phyloP scores from a whole-genome alignment of 306 rosid species.

The Erythrophleum fordii region DNA sequence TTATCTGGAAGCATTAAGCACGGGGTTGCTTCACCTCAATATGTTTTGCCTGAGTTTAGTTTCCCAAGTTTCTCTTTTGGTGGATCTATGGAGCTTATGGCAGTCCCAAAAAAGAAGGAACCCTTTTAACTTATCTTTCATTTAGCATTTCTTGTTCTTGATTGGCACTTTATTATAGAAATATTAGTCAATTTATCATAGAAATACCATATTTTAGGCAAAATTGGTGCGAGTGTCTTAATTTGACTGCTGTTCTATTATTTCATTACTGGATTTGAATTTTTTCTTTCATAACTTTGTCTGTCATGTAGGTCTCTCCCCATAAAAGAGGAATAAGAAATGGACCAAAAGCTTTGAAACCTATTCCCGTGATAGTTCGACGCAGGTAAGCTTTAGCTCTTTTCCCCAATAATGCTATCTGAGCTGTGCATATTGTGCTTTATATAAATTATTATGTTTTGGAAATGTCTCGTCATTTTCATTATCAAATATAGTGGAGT shows the following conservation, averaged over 20 bases:
- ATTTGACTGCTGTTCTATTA: background rate
- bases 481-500: background rate
- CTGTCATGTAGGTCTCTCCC: conserved; percentile 51
- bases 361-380: conserved; percentile 71
- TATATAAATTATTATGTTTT: too few relatives aligned
- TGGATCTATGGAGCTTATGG: conserved; percentile 95
- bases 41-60: conserved; percentile 62
- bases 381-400: conserved; percentile 68
- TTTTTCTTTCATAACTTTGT: background rate
- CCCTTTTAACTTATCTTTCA: background rate
- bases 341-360: conserved; percentile 90
- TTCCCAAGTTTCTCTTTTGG: conserved; percentile 56
- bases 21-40: conserved; percentile 38
- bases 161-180: too few relatives aligned
- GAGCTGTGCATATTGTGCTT: conserved; percentile 8
- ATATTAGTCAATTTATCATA: background rate
- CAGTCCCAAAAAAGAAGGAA: conserved; percentile 76
- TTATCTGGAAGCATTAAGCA: conserved; percentile 45
- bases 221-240: background rate
- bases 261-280: background rate
- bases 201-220: background rate
- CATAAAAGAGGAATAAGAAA: conserved; percentile 77
- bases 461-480: conserved; percentile 7
- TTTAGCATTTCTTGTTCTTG: background rate
- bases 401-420: background rate